Percentiles rank a stretch among this genome's conserved stretches.
These are phyloP conservation scores for Chloranthus sessilifolius DNA, from an alignment of 164 flowering plant species.

Conservation along the genomic window DNA sequence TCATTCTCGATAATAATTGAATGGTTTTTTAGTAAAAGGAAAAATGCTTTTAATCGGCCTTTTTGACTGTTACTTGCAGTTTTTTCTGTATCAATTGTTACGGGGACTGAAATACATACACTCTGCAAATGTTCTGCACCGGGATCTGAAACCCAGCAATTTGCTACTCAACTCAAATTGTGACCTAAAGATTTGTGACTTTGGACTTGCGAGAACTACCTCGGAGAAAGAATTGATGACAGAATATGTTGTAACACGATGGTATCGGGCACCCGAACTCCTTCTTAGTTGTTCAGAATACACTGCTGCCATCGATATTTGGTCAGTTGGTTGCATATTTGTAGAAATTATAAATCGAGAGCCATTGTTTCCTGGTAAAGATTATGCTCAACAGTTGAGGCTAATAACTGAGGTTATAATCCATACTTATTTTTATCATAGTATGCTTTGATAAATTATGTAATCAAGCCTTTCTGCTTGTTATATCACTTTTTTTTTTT, in stretches of 20 bases:
- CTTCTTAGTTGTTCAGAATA: constrained; percentile 85
- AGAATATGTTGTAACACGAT: constrained; percentile 86
- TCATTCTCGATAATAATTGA: background rate
- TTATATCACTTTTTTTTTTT: background rate
- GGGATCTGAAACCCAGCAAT: constrained; percentile 89
- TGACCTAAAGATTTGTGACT: constrained; percentile 90
- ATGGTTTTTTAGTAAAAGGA: too few relatives aligned
- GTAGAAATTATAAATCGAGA: constrained; percentile 71
- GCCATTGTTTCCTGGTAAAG: constrained; percentile 90
- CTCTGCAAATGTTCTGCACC: constrained; percentile 89
- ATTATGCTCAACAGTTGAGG: constrained; percentile 72
- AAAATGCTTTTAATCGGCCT: background rate
- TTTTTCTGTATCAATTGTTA: constrained; percentile 74
- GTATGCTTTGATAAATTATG: constrained; percentile 4
- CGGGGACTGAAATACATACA: constrained; percentile 85
- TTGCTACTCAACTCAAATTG: constrained; percentile 83
- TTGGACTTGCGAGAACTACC: constrained; percentile 88
- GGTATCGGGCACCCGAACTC: constrained; percentile 92
- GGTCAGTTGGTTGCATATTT: constrained; percentile 95
- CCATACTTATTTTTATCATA: constrained; percentile 1
- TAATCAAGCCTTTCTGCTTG: background rate
- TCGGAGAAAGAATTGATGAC: constrained; percentile 90
- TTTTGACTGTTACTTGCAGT: constrained; percentile 37
- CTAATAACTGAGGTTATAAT: constrained; percentile 71
- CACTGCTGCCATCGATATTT: constrained; percentile 81